A percentile compares a stretch with the other conserved stretches of the same genome.
Conservation (phyloP, 2,329 filamentous ascomycete species). For the Sclerotinia glacialis region DNA sequence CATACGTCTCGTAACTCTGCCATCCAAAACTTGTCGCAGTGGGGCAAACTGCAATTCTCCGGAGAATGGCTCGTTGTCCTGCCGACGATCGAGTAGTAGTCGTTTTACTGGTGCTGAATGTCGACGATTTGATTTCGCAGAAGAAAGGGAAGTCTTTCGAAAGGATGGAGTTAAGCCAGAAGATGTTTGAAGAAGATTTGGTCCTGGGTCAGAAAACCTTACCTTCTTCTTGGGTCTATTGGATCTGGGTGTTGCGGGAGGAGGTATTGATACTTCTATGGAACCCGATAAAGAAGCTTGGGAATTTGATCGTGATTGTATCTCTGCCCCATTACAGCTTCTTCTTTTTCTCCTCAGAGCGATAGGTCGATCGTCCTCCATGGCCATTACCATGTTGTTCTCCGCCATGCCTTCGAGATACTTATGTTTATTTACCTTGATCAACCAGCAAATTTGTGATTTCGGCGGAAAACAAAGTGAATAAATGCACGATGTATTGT, state of each 20-base stretch:
- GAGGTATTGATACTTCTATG: slow-evolving; percentile 36
- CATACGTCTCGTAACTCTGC: slow-evolving; percentile 55
- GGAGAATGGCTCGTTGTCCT: slow-evolving; percentile 36
- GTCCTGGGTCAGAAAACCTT: slow-evolving; percentile 59
- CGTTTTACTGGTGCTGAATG: slow-evolving; percentile 45
- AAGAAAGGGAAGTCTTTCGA: slow-evolving; percentile 48
- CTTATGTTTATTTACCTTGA: neutral
- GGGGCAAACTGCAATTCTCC: slow-evolving; percentile 48
- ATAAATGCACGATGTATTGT: neutral
- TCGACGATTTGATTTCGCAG: slow-evolving; percentile 44
- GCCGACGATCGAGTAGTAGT: slow-evolving; percentile 29
- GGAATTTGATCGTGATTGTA: slow-evolving; percentile 26
- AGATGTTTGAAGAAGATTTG: slow-evolving; percentile 39
- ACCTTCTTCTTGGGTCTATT: slow-evolving; percentile 48
- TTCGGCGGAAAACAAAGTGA: neutral
- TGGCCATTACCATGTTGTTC: slow-evolving; percentile 36
- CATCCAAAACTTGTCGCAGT: slow-evolving; percentile 55
- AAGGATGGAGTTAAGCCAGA: slow-evolving; percentile 61
- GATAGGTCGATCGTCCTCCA: slow-evolving; percentile 49
- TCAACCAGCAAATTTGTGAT: neutral
- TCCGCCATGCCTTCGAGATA: slow-evolving; percentile 12
- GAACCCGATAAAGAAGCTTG: slow-evolving; percentile 25
- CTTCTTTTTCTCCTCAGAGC: slow-evolving; percentile 56
- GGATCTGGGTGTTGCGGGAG: slow-evolving; percentile 33
- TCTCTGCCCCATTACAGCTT: slow-evolving; percentile 37